Conservation (phyloP, 2,329 filamentous ascomycete species). For the Aspergillus transmontanensis region DNA sequence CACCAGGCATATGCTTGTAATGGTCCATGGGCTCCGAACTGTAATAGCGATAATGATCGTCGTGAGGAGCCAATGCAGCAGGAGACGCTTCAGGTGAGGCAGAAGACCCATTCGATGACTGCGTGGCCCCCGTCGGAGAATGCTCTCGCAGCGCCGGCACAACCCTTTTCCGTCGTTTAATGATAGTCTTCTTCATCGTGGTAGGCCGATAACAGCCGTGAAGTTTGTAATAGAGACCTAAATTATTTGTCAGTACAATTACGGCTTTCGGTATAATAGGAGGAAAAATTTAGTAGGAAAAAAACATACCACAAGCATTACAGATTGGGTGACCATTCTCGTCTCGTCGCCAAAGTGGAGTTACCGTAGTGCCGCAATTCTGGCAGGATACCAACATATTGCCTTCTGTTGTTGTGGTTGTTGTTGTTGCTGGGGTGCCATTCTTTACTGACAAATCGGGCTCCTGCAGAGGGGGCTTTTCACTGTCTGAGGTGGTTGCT, state of each 20-base stretch:
- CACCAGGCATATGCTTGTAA: conserved; percentile 47
- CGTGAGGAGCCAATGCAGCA: conserved; percentile 33
- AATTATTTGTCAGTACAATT: background rate
- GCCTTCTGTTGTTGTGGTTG: conserved; percentile 23
- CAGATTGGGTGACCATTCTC: conserved; percentile 96
- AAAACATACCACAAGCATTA: conserved; percentile 86
- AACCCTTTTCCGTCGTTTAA: conserved; percentile 92
- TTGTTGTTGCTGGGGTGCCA: conserved; percentile 20
- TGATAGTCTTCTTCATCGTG: conserved; percentile 98
- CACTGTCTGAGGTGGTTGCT: conserved; percentile 32
- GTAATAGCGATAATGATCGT: conserved; percentile 38
- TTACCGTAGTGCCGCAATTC: conserved; percentile 96
- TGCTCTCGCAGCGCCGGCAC: conserved; percentile 70
- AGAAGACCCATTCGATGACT: conserved; percentile 47
- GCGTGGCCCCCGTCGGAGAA: conserved; percentile 43
- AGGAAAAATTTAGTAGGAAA: background rate
- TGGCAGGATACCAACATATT: conserved; percentile 84
- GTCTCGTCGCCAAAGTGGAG: conserved; percentile 91
- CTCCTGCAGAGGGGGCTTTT: conserved; percentile 23
- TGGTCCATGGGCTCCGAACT: conserved; percentile 38
- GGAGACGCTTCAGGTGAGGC: conserved; percentile 45
- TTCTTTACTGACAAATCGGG: conserved; percentile 28
- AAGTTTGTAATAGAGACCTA: conserved; percentile 93
- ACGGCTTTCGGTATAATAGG: background rate
- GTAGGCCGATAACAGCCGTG: conserved; percentile 91